A percentile compares a stretch with the other conserved stretches of the same genome.
phyloP scores from a whole-genome alignment of 1,139 yeast species.

The Taphrina communis region DNA sequence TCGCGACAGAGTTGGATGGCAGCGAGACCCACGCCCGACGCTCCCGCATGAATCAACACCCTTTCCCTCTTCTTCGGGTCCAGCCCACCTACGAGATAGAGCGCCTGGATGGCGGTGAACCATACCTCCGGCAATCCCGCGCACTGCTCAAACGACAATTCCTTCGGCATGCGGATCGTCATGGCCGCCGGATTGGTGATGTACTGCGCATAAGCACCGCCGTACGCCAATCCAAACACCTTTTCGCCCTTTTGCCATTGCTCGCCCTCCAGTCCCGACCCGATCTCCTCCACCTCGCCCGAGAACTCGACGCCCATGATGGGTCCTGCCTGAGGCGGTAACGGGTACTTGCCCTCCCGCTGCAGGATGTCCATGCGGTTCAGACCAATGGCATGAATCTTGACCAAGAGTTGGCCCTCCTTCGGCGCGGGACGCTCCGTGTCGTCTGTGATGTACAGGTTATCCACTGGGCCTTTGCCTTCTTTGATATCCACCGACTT shows the following conservation, averaged over 20 bases:
- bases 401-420: conserved; percentile 49
- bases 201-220: conserved; percentile 54
- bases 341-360: conserved; percentile 49
- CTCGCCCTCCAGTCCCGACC: conserved; percentile 40
- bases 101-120: conserved; percentile 53
- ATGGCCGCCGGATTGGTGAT: conserved; percentile 49
- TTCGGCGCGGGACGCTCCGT: conserved; percentile 47
- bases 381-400: conserved; percentile 51
- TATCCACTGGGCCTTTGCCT: conserved; percentile 48
- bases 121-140: conserved; percentile 53
- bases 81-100: conserved; percentile 47
- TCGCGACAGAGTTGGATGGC: conserved; percentile 53
- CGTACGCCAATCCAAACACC: conserved; percentile 52
- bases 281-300: conserved; percentile 49
- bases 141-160: conserved; percentile 48
- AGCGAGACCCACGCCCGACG: conserved; percentile 53
- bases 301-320: conserved; percentile 53
- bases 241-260: conserved; percentile 50
- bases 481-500: conserved; percentile 48
- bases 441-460: conserved; percentile 46
- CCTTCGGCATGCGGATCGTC: conserved; percentile 49
- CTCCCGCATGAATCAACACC: conserved; percentile 52
- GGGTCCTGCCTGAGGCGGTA: conserved; percentile 50
- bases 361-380: conserved; percentile 52
- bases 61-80: conserved; percentile 49